Base-by-base conservation (phyloP, 495 filamentous ascomycete genomes). In the Tuber microsphaerosporum region DNA sequence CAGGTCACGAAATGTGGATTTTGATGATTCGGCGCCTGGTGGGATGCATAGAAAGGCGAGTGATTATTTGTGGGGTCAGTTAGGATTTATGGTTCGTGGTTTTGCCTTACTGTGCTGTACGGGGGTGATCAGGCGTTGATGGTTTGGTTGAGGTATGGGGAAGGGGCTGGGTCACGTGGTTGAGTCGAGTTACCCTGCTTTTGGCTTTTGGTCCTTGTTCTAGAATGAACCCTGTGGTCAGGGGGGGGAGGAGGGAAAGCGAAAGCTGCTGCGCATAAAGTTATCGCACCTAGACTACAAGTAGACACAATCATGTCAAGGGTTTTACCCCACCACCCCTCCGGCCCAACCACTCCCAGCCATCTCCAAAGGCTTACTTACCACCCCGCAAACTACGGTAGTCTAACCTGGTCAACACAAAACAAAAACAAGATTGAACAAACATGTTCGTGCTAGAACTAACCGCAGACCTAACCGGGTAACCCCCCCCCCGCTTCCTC, bases 391-490 rank as follows among this genome's bases (percentile, higher is more conserved):
- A 71, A 41, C 39, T 7, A n/a, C n/a, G n/a, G n/a, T n/a, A 48
- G 45, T 43, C 48, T 73, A 70, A 26, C 43, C 22, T 42, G 6
- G 39, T n/a, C 16, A 43, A 19, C 42, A 45, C 14, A 61, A 41
- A 69, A 71, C 43, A 1, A 44, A 48, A 17, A 20, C 45, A 7
- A 48, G 45, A 19, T 4, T 2, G 45, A 20, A n/a, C 2, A 34
- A 75, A 73, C 31, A 97, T 97, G 93, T 88, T 93, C 76, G 91
- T 91, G 72, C 88, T 97, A 14, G 87, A 89, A 37, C 86, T 97
- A 16, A 91, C 88, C 26, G 94, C 94, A 8, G 93, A 97, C 78
- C 83, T 97, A 65, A 87, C 88, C 43, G 94, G 94, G 89, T 90
- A 85, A 48, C 39, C 4, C 26, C 48, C 48, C 16, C 26, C 14